Percentiles rank a stretch among this genome's conserved stretches.
phyloP scores from a whole-genome alignment of 1,284 basidiomycete genomes.

The Cryptococcus sp. region DNA sequence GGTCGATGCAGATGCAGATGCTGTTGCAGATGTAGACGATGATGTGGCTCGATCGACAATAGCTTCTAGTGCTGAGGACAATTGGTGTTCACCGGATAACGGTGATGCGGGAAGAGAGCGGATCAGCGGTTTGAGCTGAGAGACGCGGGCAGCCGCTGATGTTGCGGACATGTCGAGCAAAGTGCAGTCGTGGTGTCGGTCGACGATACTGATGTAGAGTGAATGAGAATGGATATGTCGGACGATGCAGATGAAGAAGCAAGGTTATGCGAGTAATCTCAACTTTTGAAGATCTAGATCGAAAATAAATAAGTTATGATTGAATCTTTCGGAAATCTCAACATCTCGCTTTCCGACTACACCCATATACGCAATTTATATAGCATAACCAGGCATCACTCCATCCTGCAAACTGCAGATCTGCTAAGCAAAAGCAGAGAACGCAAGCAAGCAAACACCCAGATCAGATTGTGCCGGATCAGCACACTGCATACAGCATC shows the following conservation, averaged over 20 bases:
- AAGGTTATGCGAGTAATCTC: not conserved
- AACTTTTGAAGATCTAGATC: not conserved
- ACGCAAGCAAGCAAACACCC: too few species aligned
- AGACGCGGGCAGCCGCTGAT: slow-evolving; percentile 7
- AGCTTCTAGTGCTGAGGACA: slow-evolving; percentile 15
- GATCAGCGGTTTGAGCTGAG: slow-evolving; percentile 10
- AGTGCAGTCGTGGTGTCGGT: not conserved
- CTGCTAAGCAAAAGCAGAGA: too few species aligned
- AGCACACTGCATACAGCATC: slow-evolving; percentile 1
- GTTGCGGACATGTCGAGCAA: slow-evolving; percentile 4
- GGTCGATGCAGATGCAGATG: not conserved
- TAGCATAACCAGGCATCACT: too few species aligned
- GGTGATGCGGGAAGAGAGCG: slow-evolving; percentile 15
- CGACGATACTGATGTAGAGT: not conserved
- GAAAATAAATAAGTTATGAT: too few species aligned
- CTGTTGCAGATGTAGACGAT: not conserved
- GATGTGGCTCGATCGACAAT: slow-evolving; percentile 12
- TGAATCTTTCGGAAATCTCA: too few species aligned
- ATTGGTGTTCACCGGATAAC: slow-evolving; percentile 10
- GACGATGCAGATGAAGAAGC: not conserved
- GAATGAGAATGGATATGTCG: not conserved
- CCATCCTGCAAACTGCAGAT: too few species aligned
- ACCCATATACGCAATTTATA: too few species aligned
- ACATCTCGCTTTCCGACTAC: too few species aligned
- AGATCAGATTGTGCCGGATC: too few species aligned